A percentile compares a stretch with the other conserved stretches of the same genome.
Evolutionary conservation across 1,284 basidiomycete genomes (phyloP).

Genomic region (Mycocalia duriaeana): DNA sequence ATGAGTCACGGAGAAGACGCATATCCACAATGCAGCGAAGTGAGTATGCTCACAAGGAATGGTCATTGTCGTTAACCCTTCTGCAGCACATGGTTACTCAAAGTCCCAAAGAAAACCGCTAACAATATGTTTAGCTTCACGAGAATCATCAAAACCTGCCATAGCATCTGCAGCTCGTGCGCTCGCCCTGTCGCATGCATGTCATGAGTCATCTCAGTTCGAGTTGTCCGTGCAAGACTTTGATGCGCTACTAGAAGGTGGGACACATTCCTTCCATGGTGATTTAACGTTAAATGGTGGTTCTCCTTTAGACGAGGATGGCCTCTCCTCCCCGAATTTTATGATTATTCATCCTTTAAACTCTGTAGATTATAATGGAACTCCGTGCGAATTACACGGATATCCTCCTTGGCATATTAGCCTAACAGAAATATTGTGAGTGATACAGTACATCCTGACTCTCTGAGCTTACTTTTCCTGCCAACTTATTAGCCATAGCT

Average conservation of each 20-base stretch:
- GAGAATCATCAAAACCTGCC: constrained; percentile 44
- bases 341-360: constrained; percentile 63
- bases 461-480: background rate
- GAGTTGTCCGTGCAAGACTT: constrained; percentile 41
- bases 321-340: constrained; percentile 64
- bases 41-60: no score
- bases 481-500: background rate
- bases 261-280: no score
- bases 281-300: no score
- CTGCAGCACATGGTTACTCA: no score
- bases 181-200: constrained; percentile 26
- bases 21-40: no score
- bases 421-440: constrained; percentile 73
- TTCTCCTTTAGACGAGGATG: constrained; percentile 32
- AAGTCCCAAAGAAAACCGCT: constrained; percentile 20
- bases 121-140: constrained; percentile 42
- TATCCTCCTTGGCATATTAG: constrained; percentile 78
- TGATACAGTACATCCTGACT: background rate
- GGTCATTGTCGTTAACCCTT: no score
- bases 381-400: constrained; percentile 60
- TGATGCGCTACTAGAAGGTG: constrained; percentile 56
- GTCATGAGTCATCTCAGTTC: constrained; percentile 14
- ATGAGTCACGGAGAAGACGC: no score
- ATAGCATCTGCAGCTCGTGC: constrained; percentile 40
- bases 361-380: constrained; percentile 27